phyloP scores from a whole-genome alignment of 257 asterid species.

The Echites panduratus region DNA sequence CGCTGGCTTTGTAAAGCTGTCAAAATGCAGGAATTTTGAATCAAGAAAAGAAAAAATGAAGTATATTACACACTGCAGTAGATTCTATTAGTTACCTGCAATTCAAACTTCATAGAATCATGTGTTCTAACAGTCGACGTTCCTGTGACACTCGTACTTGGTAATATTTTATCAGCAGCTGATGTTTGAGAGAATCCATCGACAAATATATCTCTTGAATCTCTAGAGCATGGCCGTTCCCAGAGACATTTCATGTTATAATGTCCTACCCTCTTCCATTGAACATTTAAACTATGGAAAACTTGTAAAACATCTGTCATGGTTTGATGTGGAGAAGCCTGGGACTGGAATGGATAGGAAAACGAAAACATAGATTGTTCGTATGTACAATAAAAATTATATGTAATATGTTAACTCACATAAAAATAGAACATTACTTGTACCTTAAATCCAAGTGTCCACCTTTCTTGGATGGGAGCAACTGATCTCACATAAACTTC shows the following conservation, averaged over 20 bases:
- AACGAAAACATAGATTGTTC: neutral
- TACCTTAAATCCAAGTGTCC: constrained; percentile 92
- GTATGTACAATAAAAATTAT: neutral
- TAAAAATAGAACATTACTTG: neutral
- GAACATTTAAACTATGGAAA: constrained; percentile 64
- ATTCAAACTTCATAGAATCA: constrained; percentile 47
- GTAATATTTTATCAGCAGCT: neutral
- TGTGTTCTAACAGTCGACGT: constrained; percentile 10
- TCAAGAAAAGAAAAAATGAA: neutral
- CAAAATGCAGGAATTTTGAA: neutral
- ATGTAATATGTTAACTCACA: neutral
- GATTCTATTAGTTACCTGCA: constrained; percentile 37
- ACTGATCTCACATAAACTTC: constrained; percentile 25
- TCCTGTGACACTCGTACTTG: constrained; percentile 18
- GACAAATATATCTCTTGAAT: neutral
- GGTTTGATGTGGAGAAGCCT: constrained; percentile 77
- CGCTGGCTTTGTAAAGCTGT: constrained; percentile 52
- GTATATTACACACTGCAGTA: neutral
- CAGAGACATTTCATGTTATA: constrained; percentile 86
- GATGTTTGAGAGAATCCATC: constrained; percentile 4
- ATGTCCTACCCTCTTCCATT: constrained; percentile 71
- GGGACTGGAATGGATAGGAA: constrained; percentile 42
- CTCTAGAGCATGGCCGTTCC: constrained; percentile 35
- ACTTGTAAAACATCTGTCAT: constrained; percentile 77
- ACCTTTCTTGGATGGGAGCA: constrained; percentile 46